Conservation (phyloP, 306 rosid genomes). For the Spatholobus suberectus region DNA sequence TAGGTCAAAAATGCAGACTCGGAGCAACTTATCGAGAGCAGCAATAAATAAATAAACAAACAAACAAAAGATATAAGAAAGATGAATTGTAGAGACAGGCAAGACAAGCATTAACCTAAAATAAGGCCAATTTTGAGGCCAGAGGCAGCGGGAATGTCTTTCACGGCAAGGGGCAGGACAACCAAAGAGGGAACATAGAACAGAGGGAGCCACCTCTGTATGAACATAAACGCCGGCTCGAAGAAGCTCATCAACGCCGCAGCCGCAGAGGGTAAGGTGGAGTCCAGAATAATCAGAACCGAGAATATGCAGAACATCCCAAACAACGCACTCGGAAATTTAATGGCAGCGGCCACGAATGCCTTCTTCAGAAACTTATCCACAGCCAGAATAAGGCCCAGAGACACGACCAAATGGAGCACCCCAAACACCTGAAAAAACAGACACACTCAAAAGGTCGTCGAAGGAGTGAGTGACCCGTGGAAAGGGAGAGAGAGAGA, state of each 20-base stretch:
- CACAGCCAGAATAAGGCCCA: slow-evolving; percentile 70
- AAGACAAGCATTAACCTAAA: slow-evolving; percentile 56
- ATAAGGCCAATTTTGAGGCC: slow-evolving; percentile 85
- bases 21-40: neutral
- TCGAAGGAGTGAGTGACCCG: neutral
- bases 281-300: slow-evolving; percentile 66
- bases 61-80: neutral
- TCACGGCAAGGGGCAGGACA: slow-evolving; percentile 82
- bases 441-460: neutral
- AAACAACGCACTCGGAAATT: slow-evolving; percentile 92
- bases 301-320: slow-evolving; percentile 98
- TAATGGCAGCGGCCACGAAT: slow-evolving; percentile 80
- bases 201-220: slow-evolving; percentile 95
- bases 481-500: slow-evolving; percentile 27
- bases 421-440: slow-evolving; percentile 60
- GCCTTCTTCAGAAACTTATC: slow-evolving; percentile 70
- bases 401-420: slow-evolving; percentile 71
- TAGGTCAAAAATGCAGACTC: too few relatives aligned
- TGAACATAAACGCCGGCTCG: slow-evolving; percentile 84
- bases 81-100: neutral
- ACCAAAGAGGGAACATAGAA: slow-evolving; percentile 94
- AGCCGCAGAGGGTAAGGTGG: slow-evolving; percentile 73
- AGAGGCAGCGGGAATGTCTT: slow-evolving; percentile 86
- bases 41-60: neutral
- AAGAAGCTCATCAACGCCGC: slow-evolving; percentile 73